Base-by-base conservation (phyloP, 1,139 yeast genomes). In the Diutina catenulata region DNA sequence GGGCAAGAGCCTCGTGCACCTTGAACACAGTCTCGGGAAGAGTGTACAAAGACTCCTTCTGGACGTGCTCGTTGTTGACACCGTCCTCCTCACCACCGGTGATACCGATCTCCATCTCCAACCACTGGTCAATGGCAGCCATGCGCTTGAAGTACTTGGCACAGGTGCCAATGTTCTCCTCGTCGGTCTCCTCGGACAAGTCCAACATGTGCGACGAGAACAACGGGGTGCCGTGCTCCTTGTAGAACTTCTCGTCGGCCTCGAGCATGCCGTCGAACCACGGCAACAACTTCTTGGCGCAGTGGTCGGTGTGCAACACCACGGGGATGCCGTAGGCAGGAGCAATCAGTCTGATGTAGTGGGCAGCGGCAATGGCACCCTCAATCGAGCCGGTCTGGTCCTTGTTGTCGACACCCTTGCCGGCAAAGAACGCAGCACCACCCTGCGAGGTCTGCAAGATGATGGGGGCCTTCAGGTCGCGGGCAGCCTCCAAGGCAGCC, bases 71-170 rank as follows among this genome's bases (percentile, higher is more conserved):
- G 76, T 91, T 93, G 80, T 91, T 93, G 57, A 93, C 98, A 79
- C 99, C 99, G 62, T 91, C 99, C 72, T 91, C 98, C 74, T 91
- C 98, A 80, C 98, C 98, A 71, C 98, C 97, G 61, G 98, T 93
- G 77, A 91, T 91, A 78, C 98, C 99, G 62, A 91, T 91, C 76
- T 91, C 99, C 98, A 91, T 93, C 76, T 91, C 99, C 62, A 91
- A 79, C 91, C 93, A 91, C 74, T 91, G 97, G 72, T 76, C 74
- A 78, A 88, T 75, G 70, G 84, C 87, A 62, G 94, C 71, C 78
- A 86, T 87, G 69, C 94, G 86, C 64, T 73, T 73, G 70, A 93
- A 91, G 78, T 93, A 93, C 72, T 86, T 81, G 65, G 68, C 94
- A 75, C 97, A 88, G 50, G 84, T 80, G 49, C 76, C 81, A 57